Conservation (phyloP, 2,329 filamentous ascomycete species). For the Chrysosporium queenslandicum region DNA sequence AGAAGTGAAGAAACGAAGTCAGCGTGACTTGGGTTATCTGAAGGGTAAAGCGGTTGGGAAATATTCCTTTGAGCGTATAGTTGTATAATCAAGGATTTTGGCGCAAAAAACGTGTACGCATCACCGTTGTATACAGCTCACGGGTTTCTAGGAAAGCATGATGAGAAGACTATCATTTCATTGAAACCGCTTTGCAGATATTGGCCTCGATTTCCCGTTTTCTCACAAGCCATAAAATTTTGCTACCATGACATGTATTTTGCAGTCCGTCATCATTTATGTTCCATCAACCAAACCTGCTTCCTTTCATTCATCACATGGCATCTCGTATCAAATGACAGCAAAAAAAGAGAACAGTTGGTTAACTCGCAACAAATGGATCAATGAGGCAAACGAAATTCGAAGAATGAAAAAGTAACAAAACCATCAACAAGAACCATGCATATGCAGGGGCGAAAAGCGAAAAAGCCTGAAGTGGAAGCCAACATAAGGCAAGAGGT, state of each 20-base stretch:
- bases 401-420: neutral
- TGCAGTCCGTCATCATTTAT: neutral
- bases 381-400: neutral
- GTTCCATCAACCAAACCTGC: neutral
- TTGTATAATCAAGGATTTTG: constrained; percentile 43
- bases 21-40: constrained; percentile 64
- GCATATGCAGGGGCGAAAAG: too few species aligned
- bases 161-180: neutral
- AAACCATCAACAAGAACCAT: neutral
- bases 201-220: neutral
- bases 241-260: neutral
- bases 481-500: too few species aligned
- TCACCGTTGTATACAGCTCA: too few species aligned
- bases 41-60: constrained; percentile 69
- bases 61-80: constrained; percentile 73
- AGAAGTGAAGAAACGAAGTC: constrained; percentile 58
- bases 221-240: neutral
- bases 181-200: neutral
- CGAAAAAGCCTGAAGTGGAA: too few species aligned
- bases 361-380: neutral
- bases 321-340: neutral
- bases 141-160: neutral
- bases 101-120: constrained; percentile 11
- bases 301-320: neutral
- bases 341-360: neutral